Evolutionary conservation across 805 yeast species (phyloP).

Genomic region (Diddensiella transvaalensis): DNA sequence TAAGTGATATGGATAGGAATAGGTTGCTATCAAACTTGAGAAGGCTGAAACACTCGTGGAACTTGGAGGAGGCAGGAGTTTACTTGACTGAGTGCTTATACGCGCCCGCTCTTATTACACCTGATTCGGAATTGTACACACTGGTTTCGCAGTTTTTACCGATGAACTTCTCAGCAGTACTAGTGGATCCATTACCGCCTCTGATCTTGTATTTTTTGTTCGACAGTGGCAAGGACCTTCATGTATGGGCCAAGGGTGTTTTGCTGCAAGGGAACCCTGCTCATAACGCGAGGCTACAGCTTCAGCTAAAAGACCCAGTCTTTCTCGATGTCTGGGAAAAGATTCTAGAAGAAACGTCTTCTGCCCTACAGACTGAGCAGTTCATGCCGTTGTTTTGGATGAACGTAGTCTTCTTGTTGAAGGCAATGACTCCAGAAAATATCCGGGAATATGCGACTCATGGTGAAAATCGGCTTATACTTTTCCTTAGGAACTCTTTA

Average conservation of each 20-base stretch:
- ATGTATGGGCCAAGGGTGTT: slow-evolving; percentile 11
- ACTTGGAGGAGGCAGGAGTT: not conserved
- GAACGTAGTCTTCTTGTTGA: not conserved
- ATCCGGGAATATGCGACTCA: not conserved
- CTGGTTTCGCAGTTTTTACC: not conserved
- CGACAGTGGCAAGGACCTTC: slow-evolving; percentile 9
- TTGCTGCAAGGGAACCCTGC: not conserved
- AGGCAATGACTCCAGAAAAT: not conserved
- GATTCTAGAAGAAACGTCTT: not conserved
- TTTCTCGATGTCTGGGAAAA: not conserved
- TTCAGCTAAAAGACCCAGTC: not conserved
- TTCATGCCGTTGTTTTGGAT: not conserved
- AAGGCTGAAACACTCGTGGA: not conserved
- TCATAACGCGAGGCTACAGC: not conserved
- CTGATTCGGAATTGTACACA: not conserved
- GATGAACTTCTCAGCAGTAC: not conserved
- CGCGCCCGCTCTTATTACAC: not conserved
- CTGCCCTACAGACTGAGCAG: not conserved
- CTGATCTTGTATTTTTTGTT: slow-evolving; percentile 7
- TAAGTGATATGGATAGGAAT: not conserved
- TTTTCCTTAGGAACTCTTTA: not conserved
- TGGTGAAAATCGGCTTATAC: not conserved
- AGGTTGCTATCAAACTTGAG: not conserved
- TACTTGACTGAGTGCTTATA: not conserved
- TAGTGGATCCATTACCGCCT: not conserved